Base-by-base conservation (phyloP, 2,329 filamentous ascomycete genomes). In the Fusarium albidum region DNA sequence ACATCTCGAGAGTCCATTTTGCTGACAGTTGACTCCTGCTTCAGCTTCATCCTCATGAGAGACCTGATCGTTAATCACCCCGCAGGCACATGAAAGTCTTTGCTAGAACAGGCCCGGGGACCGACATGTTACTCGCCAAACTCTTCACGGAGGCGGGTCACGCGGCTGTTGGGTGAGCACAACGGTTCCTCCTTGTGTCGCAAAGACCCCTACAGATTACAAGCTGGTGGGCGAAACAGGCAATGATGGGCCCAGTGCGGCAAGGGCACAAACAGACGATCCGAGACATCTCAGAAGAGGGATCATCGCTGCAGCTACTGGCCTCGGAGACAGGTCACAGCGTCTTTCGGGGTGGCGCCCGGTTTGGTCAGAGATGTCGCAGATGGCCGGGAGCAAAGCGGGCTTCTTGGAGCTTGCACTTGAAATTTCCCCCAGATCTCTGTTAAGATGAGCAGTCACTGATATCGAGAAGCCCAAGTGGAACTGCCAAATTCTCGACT, bases 401-500 rank as follows among this genome's bases (percentile, higher is more conserved):
- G 15, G 26, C 33, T 57, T 33, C 29, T 45, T 26, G 31, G 31
- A 42, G 55, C 34, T 50, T 28, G 15, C 29, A 38, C 41, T 11
- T 14, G 21, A 28, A 21, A 46, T 25, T 49, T 29, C 32, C 18
- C 21, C 18, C 12, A 60, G 58, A 61, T 61, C 39, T 41, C 54
- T 33, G 27, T 17, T 27, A 45, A 14, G 28, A 37, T 45, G 54
- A 54, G n/a, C 26, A 13, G 15, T 61, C 25, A 39, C 27, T 37
- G 14, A 45, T 55, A 61, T 61, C 58, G 58, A 46, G 54, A 42
- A 37, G 45, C 44, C 53, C 42, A 48, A 31, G 44, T 61, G 33
- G 44, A 47, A 34, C 26, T 6, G 10, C 1, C 3, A 29, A 40
- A 13, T 46, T 43, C 50, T 38, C 28, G 32, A 17, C 31, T 38